phyloP scores from a whole-genome alignment of 176 grass and related monocot species.

The Lolium perenne region DNA sequence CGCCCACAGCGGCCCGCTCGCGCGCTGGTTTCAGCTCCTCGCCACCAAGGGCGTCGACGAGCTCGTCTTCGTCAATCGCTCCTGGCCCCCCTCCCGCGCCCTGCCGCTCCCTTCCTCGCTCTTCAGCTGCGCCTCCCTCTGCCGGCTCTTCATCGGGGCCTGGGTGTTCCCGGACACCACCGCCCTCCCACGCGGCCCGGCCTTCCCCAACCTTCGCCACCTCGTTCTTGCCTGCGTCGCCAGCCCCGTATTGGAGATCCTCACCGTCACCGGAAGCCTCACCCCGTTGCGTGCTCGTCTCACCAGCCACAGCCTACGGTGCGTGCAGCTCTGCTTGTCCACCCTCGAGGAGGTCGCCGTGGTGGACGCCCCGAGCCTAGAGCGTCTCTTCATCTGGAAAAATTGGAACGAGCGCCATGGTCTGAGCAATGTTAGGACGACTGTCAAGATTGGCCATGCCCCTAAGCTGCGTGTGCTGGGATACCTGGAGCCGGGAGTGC shows the following conservation, averaged over 20 bases:
- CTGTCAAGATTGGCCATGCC: conserved; percentile 34
- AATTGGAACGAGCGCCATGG: not conserved
- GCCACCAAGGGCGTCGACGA: conserved; percentile 34
- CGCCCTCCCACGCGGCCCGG: not conserved
- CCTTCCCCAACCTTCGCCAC: not conserved
- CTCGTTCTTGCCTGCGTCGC: not conserved
- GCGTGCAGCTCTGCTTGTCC: not conserved
- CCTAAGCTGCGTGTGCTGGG: not conserved
- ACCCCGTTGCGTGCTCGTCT: not conserved
- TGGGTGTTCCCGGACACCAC: conserved; percentile 23
- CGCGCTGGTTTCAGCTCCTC: conserved; percentile 24
- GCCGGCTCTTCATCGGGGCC: conserved; percentile 19
- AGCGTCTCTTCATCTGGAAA: conserved; percentile 23
- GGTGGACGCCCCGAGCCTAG: conserved; percentile 3
- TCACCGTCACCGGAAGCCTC: not conserved
- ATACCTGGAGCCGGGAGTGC: not conserved
- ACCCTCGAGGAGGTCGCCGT: not conserved
- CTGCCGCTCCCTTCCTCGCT: conserved; percentile 7
- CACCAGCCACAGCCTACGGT: conserved; percentile 31
- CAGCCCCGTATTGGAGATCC: conserved; percentile 8
- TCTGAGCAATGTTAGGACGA: not conserved
- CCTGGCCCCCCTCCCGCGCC: not conserved
- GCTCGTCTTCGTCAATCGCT: conserved; percentile 32
- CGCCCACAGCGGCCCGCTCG: not conserved
- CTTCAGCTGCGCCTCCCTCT: conserved; percentile 23